Conservation (phyloP, 768 basidiomycete genomes). For the Tulasnella sp. region DNA sequence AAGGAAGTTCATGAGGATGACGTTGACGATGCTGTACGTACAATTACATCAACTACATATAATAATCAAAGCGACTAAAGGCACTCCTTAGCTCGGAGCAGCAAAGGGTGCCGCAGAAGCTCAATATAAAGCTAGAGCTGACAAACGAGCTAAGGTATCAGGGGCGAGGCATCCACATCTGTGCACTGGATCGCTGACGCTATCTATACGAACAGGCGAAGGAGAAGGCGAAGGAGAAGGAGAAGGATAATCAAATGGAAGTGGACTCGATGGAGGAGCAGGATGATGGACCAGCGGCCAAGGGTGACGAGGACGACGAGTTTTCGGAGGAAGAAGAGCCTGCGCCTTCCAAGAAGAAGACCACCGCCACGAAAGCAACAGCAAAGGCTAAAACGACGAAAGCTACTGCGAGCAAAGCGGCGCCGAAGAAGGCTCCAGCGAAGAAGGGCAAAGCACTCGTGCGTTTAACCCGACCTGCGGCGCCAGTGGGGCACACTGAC, state of each 20-base stretch:
- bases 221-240: constrained; percentile 47
- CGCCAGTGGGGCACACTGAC: neutral
- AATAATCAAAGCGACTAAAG: neutral
- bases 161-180: constrained; percentile 33
- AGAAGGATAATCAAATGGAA: constrained; percentile 45
- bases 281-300: constrained; percentile 48
- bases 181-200: neutral
- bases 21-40: constrained; percentile 64
- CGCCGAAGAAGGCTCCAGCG: constrained; percentile 31
- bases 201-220: constrained; percentile 44
- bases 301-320: constrained; percentile 51
- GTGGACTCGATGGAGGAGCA: constrained; percentile 74
- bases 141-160: constrained; percentile 57
- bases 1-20: constrained; percentile 68
- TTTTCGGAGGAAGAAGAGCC: constrained; percentile 35
- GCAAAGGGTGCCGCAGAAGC: constrained; percentile 54
- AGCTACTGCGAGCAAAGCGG: constrained; percentile 33
- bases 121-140: constrained; percentile 40
- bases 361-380: constrained; percentile 33
- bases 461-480: constrained; percentile 19
- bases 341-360: constrained; percentile 35
- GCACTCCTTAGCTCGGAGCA: constrained; percentile 45
- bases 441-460: constrained; percentile 47
- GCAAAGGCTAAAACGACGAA: constrained; percentile 39
- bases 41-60: neutral